Evolutionary conservation across 352 stramenopile species (phyloP).

Genomic region (Globisporangium canariense): DNA sequence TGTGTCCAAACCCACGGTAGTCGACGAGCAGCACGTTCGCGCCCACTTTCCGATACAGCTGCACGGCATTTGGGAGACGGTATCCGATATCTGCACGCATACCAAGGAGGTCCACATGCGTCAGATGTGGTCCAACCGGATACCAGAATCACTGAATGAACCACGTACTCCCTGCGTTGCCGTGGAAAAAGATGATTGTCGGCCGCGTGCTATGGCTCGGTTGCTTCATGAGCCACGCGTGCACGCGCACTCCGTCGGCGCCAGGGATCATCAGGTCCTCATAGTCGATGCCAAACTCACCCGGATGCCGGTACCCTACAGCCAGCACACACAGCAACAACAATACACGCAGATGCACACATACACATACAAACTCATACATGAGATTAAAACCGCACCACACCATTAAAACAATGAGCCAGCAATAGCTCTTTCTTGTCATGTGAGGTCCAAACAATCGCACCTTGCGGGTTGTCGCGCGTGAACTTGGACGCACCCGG

Average conservation of each 20-base stretch:
- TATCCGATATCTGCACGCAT: slow-evolving; percentile 86
- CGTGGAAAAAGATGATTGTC: slow-evolving; percentile 95
- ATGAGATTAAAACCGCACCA: background rate
- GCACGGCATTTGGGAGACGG: slow-evolving; percentile 89
- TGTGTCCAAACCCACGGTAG: slow-evolving; percentile 93
- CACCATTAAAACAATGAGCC: background rate
- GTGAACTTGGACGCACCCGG: slow-evolving; percentile 75
- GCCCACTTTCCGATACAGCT: slow-evolving; percentile 85
- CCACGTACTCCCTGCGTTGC: slow-evolving; percentile 88
- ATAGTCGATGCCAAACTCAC: slow-evolving; percentile 87
- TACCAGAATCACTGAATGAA: background rate
- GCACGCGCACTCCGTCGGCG: slow-evolving; percentile 81
- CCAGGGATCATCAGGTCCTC: slow-evolving; percentile 87
- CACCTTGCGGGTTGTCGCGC: slow-evolving; percentile 75
- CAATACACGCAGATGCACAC: background rate
- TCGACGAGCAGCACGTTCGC: slow-evolving; percentile 93
- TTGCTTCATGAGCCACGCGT: slow-evolving; percentile 93
- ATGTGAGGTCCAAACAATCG: background rate
- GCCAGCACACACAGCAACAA: slow-evolving; percentile 7
- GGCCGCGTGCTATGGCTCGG: slow-evolving; percentile 41
- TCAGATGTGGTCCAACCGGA: background rate
- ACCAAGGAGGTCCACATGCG: background rate
- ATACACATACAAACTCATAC: background rate
- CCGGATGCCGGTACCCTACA: slow-evolving; percentile 83
- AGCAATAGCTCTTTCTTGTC: background rate